Evolutionary conservation across 306 rosid genomes (phyloP).

Genomic region (Cucumis hystrix): DNA sequence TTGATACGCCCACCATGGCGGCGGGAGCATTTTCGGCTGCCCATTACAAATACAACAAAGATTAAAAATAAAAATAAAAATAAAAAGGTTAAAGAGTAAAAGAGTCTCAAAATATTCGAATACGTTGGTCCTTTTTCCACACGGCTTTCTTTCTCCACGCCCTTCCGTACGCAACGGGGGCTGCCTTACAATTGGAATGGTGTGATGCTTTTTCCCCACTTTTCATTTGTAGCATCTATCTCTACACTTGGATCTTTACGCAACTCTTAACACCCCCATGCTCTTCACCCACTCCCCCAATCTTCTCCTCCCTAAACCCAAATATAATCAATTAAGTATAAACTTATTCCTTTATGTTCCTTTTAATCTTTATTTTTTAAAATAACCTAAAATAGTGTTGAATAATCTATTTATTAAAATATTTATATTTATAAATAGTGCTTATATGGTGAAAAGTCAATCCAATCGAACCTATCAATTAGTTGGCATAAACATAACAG

Average conservation of each 20-base stretch:
- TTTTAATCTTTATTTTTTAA: too few relatives aligned
- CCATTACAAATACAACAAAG: neutral
- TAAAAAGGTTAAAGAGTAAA: too few relatives aligned
- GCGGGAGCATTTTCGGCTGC: neutral
- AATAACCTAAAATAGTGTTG: too few relatives aligned
- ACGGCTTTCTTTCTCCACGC: neutral
- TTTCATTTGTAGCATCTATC: neutral
- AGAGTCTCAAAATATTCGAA: neutral
- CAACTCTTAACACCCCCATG: neutral
- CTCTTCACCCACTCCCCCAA: neutral
- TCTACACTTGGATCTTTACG: neutral
- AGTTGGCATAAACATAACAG: too few relatives aligned
- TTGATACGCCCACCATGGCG: neutral
- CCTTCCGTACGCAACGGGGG: neutral
- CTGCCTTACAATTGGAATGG: neutral
- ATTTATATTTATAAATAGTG: too few relatives aligned
- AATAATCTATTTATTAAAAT: too few relatives aligned
- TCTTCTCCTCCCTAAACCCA: too few relatives aligned
- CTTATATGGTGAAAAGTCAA: too few relatives aligned
- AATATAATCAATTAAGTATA: too few relatives aligned
- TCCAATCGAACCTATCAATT: too few relatives aligned
- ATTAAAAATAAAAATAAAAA: neutral
- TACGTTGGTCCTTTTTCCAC: neutral
- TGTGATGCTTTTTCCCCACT: neutral
- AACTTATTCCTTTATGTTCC: too few relatives aligned